Percentiles rank a stretch among this genome's conserved stretches.
Evolutionary conservation across 345 rosid species (phyloP).

Genomic region (Aquilaria sinensis): DNA sequence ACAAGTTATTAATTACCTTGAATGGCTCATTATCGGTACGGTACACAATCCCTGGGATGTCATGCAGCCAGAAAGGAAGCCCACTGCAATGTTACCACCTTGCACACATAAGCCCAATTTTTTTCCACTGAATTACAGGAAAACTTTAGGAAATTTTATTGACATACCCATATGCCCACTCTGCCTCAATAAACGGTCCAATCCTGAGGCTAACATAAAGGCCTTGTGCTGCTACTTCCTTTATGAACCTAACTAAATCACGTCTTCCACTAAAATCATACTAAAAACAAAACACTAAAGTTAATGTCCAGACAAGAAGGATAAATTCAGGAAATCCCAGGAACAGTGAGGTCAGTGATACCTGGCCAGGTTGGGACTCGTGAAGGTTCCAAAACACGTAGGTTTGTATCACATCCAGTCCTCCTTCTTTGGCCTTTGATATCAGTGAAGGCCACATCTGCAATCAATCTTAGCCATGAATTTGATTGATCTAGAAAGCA

Average conservation of each 20-base stretch:
- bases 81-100: slow-evolving; percentile 38
- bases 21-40: slow-evolving; percentile 73
- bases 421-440: slow-evolving; percentile 72
- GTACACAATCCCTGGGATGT: slow-evolving; percentile 59
- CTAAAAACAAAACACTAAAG: slow-evolving; percentile 24
- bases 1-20: slow-evolving; percentile 31
- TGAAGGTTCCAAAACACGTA: slow-evolving; percentile 94
- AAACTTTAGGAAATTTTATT: not conserved
- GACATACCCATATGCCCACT: slow-evolving; percentile 83
- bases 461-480: not conserved
- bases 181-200: slow-evolving; percentile 76
- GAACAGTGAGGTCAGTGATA: slow-evolving; percentile 17
- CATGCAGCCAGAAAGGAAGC: slow-evolving; percentile 84
- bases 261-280: slow-evolving; percentile 78
- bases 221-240: slow-evolving; percentile 71
- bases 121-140: not conserved
- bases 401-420: slow-evolving; percentile 75
- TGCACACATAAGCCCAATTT: not conserved
- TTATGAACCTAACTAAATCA: slow-evolving; percentile 66
- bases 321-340: not conserved
- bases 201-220: slow-evolving; percentile 72
- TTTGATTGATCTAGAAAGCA: no score
- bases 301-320: not conserved
- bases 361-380: slow-evolving; percentile 77
- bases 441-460: slow-evolving; percentile 87